Conservation (phyloP, 768 basidiomycete genomes). For the Leucosporidium yakuticum region DNA sequence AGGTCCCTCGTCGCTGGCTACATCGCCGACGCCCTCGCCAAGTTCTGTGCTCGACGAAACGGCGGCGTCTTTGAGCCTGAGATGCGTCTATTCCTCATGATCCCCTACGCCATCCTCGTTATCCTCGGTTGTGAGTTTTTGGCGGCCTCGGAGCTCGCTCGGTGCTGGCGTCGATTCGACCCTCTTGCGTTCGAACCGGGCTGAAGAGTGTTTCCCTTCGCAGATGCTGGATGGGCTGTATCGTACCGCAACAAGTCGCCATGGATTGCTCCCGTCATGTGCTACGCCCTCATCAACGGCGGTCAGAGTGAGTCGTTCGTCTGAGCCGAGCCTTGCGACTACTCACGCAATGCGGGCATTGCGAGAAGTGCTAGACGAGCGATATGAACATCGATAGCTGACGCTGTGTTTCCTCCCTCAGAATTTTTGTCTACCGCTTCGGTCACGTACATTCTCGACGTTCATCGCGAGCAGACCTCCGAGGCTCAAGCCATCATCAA, state of each 20-base stretch:
- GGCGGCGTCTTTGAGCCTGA: slow-evolving; percentile 14
- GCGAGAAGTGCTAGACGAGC: no score
- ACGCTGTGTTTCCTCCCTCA: background rate
- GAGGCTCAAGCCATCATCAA: slow-evolving; percentile 7
- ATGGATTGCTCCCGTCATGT: background rate
- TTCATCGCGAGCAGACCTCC: slow-evolving; percentile 1
- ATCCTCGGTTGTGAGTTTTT: slow-evolving; percentile 49
- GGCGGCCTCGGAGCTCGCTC: no score
- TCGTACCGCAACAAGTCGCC: no score
- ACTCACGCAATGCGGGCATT: no score
- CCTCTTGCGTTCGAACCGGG: no score
- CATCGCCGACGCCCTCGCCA: no score
- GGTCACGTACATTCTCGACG: slow-evolving; percentile 8
- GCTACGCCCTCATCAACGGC: background rate
- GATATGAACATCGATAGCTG: background rate
- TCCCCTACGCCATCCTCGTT: slow-evolving; percentile 75
- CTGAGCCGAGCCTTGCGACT: no score
- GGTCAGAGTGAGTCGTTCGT: slow-evolving; percentile 1
- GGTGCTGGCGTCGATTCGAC: no score
- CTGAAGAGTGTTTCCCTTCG: no score
- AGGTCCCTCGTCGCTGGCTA: no score
- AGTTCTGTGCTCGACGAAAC: background rate
- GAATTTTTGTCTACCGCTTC: slow-evolving; percentile 2
- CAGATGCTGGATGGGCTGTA: no score
- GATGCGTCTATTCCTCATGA: slow-evolving; percentile 14